Percentiles rank a stretch among this genome's conserved stretches.
These are phyloP conservation scores for Fusarium succisae DNA, from an alignment of 2,329 filamentous ascomycete genomes.

Conservation along the genomic window DNA sequence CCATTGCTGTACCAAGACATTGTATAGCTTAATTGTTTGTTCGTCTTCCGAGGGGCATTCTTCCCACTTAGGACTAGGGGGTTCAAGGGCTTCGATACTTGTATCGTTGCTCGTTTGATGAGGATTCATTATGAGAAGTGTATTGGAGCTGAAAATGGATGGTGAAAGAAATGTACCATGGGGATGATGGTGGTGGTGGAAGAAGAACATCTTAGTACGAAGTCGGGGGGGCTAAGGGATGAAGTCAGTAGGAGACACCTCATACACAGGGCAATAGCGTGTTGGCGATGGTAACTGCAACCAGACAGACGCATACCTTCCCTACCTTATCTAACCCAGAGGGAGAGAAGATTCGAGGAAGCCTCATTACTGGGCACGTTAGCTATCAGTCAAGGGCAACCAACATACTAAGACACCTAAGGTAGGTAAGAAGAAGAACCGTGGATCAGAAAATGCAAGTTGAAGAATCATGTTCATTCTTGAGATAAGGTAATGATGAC, in stretches of 20 bases:
- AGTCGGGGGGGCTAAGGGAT: neutral
- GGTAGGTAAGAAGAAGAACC: neutral
- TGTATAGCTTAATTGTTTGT: neutral
- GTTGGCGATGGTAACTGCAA: too few relatives aligned
- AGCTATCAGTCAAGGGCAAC: neutral
- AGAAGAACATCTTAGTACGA: neutral
- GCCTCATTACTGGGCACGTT: too few relatives aligned
- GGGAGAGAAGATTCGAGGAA: too few relatives aligned
- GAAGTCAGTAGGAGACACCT: neutral
- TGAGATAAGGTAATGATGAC: neutral
- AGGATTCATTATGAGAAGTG: neutral
- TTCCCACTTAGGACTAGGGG: accelerated
- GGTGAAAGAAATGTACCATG: neutral
- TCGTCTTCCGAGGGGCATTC: accelerated
- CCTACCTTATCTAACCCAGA: too few relatives aligned
- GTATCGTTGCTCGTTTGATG: neutral
- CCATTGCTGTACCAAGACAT: neutral
- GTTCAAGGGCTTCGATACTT: neutral
- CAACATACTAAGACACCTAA: neutral
- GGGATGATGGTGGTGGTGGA: neutral
- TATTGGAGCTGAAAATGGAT: neutral
- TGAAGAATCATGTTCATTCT: conserved; percentile 7
- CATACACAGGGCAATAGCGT: too few relatives aligned
- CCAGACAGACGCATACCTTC: too few relatives aligned
- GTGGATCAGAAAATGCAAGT: neutral